Evolutionary conservation across 2,329 filamentous ascomycete genomes (phyloP), one percentile per base, ranked within the genome.

Genomic region (Lasiodiplodia sp.): DNA sequence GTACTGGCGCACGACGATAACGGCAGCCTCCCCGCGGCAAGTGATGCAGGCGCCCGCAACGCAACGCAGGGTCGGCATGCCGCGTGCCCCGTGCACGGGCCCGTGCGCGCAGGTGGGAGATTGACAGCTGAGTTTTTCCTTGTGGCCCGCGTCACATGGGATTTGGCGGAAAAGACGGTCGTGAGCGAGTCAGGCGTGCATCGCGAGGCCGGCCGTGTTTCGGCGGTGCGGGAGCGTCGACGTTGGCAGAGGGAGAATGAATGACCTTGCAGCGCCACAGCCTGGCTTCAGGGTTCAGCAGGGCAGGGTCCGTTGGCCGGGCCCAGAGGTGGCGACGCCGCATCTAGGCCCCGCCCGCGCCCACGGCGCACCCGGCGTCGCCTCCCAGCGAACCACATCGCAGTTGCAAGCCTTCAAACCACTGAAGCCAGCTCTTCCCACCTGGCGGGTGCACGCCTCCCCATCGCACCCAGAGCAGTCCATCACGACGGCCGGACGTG

Each of bases 141-240:
- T 31, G 60, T 64, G 60, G 60, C 47, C 60, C 60, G 60, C 60
- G 60, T 64, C 60, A 64, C 60, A 64, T 64, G 47, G 60, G 60
- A 64, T 51, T 64, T 64, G 44, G 47, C 60, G 40, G 58, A 25
- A 64, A 64, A 64, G 60, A 52, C 60, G 47, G 60, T 64, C 47
- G 37, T 64, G 60, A 14, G n/a, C 60, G 60, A 64, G 60, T 64
- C 60, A 64, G 60, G 14, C 40, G 5, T 25, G 8, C 10, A 25
- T 23, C 18, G 44, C 44, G 25, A 51, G 21, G 60, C 52, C 60
- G 60, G 60, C 60, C 47, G 60, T 64, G 47, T 64, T 64, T 64
- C 60, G 60, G 60, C 58, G 38, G n/a, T 47, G 56, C n/a, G 53
- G 53, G 37, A 16, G n/a, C 37, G 31, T 52, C 16, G 16, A 49